phyloP scores from a whole-genome alignment of 2,329 filamentous ascomycete genomes.

The Fusarium sp. region DNA sequence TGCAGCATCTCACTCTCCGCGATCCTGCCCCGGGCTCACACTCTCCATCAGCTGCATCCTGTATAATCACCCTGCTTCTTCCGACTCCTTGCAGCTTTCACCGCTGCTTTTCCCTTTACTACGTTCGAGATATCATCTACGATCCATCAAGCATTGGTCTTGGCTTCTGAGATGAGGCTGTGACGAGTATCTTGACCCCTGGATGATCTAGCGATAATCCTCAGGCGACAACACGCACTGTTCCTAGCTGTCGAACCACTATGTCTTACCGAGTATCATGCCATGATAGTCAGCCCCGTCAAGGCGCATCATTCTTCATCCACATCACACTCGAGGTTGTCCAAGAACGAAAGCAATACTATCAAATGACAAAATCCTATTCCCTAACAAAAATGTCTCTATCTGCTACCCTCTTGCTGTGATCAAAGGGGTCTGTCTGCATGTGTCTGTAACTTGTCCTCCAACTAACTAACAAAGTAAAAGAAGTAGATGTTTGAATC shows the following conservation, averaged over 20 bases:
- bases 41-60: neutral
- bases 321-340: neutral
- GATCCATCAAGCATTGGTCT: neutral
- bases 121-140: neutral
- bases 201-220: neutral
- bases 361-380: constrained; percentile 23
- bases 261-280: neutral
- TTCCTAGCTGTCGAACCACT: neutral
- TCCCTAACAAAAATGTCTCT: constrained; percentile 34
- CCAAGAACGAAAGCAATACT: neutral
- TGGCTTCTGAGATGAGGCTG: neutral
- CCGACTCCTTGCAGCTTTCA: constrained; percentile 37
- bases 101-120: constrained; percentile 27
- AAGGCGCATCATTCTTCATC: neutral
- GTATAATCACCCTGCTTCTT: constrained; percentile 37
- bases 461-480: constrained; percentile 29
- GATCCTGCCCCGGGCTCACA: constrained; percentile 13
- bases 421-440: constrained; percentile 36
- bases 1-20: constrained; percentile 7
- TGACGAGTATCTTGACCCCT: neutral
- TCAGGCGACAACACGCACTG: neutral
- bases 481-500: constrained; percentile 7
- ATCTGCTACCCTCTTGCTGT: constrained; percentile 46
- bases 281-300: neutral
- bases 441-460: constrained; percentile 33